Evolutionary conservation across 192 early-diverging fungal genomes (phyloP), one percentile per base, ranked within the genome.

Genomic region (Entophlyctis helioformis): DNA sequence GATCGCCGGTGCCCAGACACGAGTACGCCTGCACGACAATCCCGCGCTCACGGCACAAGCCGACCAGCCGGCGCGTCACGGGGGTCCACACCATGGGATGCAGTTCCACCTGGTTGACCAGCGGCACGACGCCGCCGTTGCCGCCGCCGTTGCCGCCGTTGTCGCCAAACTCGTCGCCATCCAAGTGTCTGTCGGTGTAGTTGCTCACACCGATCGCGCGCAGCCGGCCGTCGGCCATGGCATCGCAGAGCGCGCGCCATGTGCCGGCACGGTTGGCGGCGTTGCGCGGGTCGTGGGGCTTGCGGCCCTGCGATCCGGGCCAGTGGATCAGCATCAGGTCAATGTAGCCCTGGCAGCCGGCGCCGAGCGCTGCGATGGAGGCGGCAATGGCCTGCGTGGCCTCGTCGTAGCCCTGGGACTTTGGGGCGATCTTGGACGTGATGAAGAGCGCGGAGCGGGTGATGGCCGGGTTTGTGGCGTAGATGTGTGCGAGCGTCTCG

Each of bases 161-260:
- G 1, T 54, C 29, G 18, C 81, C 49, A n/a, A n/a, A n/a, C n/a
- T n/a, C n/a, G 1, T 83, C 36, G 32, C 72, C 67, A 29, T 71
- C 52, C n/a, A 86, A 50, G 36, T 82, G 72, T 1, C 46, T 39
- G 18, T 62, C 64, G 13, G 63, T 55, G 59, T 74, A 84, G 40
- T 87, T 87, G 28, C 67, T 73, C 0, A 87, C 78, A 10, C 85
- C 85, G 44, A 87, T 85, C 27, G 59, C 61, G 26, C 69, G 62
- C 46, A 67, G 72, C 45, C 66, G 48, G 0, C 66, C 61, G 25
- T 61, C 56, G 15, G 50, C 54, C 36, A 45, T 19, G 25, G 59
- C 47, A 12, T 35, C 33, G 43, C 66, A 55, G 22, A 69, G 53
- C 7, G 67, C 67, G 0, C 40, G 44, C 62, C 62, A 69, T 12